Evolutionary conservation across 176 grass and related monocot genomes (phyloP).

Genomic region (Rhynchospora tenuis): DNA sequence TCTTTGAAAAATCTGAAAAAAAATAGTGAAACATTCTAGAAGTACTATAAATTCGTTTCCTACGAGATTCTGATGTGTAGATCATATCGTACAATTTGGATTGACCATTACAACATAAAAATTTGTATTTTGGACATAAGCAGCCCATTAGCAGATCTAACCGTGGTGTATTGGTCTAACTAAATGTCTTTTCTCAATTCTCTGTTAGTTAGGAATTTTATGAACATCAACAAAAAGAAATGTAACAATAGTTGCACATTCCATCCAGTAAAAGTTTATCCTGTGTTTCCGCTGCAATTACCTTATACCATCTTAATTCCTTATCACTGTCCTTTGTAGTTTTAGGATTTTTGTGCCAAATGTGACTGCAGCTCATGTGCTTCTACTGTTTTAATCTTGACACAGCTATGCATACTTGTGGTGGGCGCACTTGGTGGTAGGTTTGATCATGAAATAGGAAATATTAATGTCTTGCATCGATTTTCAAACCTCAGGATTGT

Average conservation of each 20-base stretch:
- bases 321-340: not conserved
- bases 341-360: not conserved
- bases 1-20: no score
- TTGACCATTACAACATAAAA: no score
- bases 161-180: not conserved
- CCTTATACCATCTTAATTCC: not conserved
- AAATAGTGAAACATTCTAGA: no score
- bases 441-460: conserved; percentile 93
- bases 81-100: no score
- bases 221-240: not conserved
- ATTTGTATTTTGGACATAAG: no score
- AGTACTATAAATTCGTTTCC: no score
- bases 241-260: not conserved
- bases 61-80: no score
- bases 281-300: not conserved
- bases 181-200: not conserved
- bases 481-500: conserved; percentile 58
- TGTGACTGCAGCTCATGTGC: not conserved
- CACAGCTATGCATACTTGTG: conserved; percentile 74
- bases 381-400: not conserved
- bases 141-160: no score
- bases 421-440: conserved; percentile 80
- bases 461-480: conserved; percentile 75
- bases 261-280: not conserved
- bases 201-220: not conserved